Conservation (phyloP, 2,329 filamentous ascomycete species). For the Tolypocladium tundrense region DNA sequence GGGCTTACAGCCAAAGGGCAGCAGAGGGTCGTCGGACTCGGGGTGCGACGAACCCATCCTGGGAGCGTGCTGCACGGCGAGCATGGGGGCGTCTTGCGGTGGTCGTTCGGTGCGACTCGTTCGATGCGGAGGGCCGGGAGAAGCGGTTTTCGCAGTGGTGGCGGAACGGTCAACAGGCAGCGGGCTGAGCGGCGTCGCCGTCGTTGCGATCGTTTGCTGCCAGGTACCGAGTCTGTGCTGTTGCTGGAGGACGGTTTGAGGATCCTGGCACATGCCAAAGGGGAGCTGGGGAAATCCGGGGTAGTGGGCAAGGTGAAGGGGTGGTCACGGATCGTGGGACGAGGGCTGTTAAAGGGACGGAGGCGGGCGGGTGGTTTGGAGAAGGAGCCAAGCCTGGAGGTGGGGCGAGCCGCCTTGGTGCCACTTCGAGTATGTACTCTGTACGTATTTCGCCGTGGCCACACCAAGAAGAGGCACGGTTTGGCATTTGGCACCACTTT, state of each 20-base stretch:
- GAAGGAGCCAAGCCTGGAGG: neutral
- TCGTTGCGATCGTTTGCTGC: neutral
- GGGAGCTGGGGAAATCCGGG: constrained; percentile 11
- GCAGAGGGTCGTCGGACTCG: constrained; percentile 34
- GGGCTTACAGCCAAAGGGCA: constrained; percentile 59
- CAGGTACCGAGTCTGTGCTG: neutral
- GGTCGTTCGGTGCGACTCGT: neutral
- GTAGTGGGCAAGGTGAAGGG: constrained; percentile 7
- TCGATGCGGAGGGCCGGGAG: neutral
- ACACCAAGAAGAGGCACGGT: neutral
- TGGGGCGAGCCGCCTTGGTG: neutral
- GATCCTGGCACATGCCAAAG: constrained; percentile 1
- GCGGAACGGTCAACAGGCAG: neutral
- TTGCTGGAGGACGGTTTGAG: neutral
- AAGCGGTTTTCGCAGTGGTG: neutral
- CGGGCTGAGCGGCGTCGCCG: neutral
- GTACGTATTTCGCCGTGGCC: neutral
- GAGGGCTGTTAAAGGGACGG: neutral
- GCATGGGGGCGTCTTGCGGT: constrained; percentile 39
- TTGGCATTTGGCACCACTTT: neutral
- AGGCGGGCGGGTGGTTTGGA: neutral
- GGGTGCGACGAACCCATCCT: constrained; percentile 51
- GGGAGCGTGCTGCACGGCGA: constrained; percentile 40
- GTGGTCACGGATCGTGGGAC: constrained; percentile 3
- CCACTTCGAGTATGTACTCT: too few species aligned